These are phyloP conservation scores for Acanthamoeba triangularis DNA, from an alignment of 208 protist genomes.

Conservation along the genomic window DNA sequence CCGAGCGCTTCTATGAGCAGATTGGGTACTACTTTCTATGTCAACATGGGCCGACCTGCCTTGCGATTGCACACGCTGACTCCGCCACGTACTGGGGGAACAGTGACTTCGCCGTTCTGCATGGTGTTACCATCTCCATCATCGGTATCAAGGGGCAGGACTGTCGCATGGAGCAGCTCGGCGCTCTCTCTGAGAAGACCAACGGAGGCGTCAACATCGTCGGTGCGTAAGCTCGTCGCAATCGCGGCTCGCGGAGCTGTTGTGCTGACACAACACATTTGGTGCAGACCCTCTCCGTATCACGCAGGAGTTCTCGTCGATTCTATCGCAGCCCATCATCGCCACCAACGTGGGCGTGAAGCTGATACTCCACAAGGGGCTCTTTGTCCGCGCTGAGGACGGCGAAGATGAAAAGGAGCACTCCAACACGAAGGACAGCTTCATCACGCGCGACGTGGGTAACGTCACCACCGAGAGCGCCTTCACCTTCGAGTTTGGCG, in stretches of 20 bases:
- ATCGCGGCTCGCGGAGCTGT: neutral
- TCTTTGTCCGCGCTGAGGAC: conserved; percentile 63
- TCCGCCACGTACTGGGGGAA: too few relatives aligned
- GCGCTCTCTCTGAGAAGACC: conserved; percentile 65
- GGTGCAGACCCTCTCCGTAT: conserved; percentile 42
- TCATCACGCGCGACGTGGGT: conserved; percentile 28
- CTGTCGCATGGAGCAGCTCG: conserved; percentile 60
- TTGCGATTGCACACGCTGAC: too few relatives aligned
- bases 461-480: conserved; percentile 67
- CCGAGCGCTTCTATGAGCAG: conserved; percentile 18
- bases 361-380: conserved; percentile 56
- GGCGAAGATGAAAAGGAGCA: neutral
- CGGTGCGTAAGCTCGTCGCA: too few relatives aligned
- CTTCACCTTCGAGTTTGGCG: conserved; percentile 58
- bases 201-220: conserved; percentile 70
- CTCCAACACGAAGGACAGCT: conserved; percentile 17
- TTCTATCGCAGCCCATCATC: conserved; percentile 72
- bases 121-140: conserved; percentile 68
- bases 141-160: conserved; percentile 66
- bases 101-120: conserved; percentile 4
- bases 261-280: too few relatives aligned
- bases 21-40: conserved; percentile 33
- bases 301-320: conserved; percentile 54
- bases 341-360: conserved; percentile 51
- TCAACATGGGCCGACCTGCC: too few relatives aligned